phyloP scores from a whole-genome alignment of 2,329 filamentous ascomycete genomes.

The Fusarium tupiense region DNA sequence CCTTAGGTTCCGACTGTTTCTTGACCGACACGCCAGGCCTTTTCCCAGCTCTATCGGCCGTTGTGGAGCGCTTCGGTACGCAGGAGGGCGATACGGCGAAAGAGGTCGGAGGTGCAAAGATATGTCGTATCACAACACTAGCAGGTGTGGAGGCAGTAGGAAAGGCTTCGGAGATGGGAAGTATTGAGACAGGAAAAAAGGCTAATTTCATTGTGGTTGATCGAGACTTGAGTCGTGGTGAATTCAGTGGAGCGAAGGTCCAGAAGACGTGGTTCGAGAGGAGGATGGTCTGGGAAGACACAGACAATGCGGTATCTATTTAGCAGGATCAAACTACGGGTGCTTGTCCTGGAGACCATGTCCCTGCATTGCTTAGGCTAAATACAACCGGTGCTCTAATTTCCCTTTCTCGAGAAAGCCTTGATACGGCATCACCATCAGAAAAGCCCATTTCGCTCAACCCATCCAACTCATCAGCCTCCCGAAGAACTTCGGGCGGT shows the following conservation, averaged over 20 bases:
- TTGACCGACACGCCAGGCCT: background rate
- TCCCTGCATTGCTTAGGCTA: background rate
- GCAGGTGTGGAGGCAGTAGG: background rate
- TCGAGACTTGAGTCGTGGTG: background rate
- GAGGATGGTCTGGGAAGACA: background rate
- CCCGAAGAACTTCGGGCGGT: conserved; percentile 44
- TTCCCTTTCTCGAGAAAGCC: conserved; percentile 9
- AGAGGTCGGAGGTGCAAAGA: background rate
- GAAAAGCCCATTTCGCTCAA: conserved; percentile 22
- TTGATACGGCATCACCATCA: conserved; percentile 8
- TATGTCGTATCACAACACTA: background rate
- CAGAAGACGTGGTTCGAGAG: background rate
- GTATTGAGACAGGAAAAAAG: background rate
- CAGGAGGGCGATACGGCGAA: background rate
- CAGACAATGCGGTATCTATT: background rate
- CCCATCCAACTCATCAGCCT: conserved; percentile 15
- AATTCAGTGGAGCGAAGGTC: background rate
- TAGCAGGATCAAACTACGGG: background rate
- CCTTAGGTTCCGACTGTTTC: background rate
- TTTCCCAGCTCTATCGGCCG: background rate
- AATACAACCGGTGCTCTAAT: background rate
- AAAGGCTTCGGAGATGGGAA: background rate
- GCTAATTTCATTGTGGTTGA: background rate
- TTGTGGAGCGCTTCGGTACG: background rate
- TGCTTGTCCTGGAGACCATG: background rate